A percentile compares a stretch with the other conserved stretches of the same genome.
These are phyloP conservation scores for Pichia sp. DNA, from an alignment of 1,139 yeast species.

Conservation along the genomic window DNA sequence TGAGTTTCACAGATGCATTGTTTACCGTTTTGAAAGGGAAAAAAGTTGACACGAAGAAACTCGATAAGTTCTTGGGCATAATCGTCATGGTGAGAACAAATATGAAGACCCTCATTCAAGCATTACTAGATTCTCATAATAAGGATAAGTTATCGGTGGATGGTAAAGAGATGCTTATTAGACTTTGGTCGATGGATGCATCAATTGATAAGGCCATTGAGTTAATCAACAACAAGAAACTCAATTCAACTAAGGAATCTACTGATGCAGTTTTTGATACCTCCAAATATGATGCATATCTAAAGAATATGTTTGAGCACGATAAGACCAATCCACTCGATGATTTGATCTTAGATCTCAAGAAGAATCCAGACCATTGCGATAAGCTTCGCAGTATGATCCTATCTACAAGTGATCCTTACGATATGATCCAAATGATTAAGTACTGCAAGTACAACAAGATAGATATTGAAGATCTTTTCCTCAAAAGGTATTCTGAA, in stretches of 20 bases:
- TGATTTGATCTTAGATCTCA: slow-evolving; percentile 2
- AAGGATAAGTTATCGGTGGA: slow-evolving; percentile 49
- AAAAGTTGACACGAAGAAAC: slow-evolving; percentile 26
- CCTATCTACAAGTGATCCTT: slow-evolving; percentile 44
- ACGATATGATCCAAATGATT: slow-evolving; percentile 43
- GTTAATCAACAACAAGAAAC: slow-evolving; percentile 23
- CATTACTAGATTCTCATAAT: slow-evolving; percentile 48
- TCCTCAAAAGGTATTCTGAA: slow-evolving; percentile 28
- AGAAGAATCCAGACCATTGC: slow-evolving; percentile 22
- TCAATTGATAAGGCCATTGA: slow-evolving; percentile 57
- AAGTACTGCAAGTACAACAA: slow-evolving; percentile 45
- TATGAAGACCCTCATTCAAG: slow-evolving; percentile 48
- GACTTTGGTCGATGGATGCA: slow-evolving; percentile 57
- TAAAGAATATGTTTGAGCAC: neutral
- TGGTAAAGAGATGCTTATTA: slow-evolving; percentile 64
- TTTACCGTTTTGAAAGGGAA: slow-evolving; percentile 25
- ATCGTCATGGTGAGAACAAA: slow-evolving; percentile 39
- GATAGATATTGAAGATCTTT: slow-evolving; percentile 44
- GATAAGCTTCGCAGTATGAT: slow-evolving; percentile 48
- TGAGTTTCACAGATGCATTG: slow-evolving; percentile 31
- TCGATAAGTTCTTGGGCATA: slow-evolving; percentile 36
- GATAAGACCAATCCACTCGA: neutral
- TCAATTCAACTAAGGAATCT: slow-evolving; percentile 2
- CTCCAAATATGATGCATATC: slow-evolving; percentile 1
- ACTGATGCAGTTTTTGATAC: neutral